Evolutionary conservation across 2,329 filamentous ascomycete species (phyloP).

Genomic region (Sordariomycetes sp.): DNA sequence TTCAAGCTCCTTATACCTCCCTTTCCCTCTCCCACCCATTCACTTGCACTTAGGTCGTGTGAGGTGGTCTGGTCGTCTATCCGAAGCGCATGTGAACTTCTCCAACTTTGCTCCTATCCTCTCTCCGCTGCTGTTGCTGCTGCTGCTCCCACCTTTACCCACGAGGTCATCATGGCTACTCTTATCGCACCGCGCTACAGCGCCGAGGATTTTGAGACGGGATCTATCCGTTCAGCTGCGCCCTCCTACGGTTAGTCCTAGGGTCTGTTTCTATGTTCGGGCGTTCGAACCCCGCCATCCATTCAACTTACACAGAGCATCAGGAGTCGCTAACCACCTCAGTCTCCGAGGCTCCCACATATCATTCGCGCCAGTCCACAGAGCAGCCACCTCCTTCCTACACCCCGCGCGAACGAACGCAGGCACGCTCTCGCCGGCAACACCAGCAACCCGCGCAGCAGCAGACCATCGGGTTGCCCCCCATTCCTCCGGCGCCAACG

Average conservation of each 20-base stretch:
- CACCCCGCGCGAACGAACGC: constrained; percentile 22
- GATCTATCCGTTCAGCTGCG: constrained; percentile 57
- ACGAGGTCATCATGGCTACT: constrained; percentile 14
- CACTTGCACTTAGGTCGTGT: no score
- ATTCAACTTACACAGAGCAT: background rate
- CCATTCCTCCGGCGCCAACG: constrained; percentile 32
- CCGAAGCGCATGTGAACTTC: no score
- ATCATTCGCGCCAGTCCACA: constrained; percentile 45
- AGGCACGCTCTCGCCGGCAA: constrained; percentile 4
- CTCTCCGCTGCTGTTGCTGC: no score
- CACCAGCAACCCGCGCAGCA: constrained; percentile 12
- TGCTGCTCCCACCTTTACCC: no score
- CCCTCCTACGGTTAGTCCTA: constrained; percentile 53
- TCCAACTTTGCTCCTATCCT: no score
- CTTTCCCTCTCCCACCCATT: no score
- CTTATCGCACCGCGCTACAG: constrained; percentile 18
- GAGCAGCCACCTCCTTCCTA: constrained; percentile 42
- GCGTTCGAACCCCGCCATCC: background rate
- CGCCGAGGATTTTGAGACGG: constrained; percentile 55
- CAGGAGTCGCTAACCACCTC: background rate
- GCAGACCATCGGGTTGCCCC: constrained; percentile 37
- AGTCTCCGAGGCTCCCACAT: constrained; percentile 58
- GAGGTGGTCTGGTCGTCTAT: no score
- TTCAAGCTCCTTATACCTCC: no score
- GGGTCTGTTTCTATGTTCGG: background rate